These are phyloP conservation scores for Tricholoma matsutake DNA, from an alignment of 768 basidiomycete species.

Conservation along the genomic window DNA sequence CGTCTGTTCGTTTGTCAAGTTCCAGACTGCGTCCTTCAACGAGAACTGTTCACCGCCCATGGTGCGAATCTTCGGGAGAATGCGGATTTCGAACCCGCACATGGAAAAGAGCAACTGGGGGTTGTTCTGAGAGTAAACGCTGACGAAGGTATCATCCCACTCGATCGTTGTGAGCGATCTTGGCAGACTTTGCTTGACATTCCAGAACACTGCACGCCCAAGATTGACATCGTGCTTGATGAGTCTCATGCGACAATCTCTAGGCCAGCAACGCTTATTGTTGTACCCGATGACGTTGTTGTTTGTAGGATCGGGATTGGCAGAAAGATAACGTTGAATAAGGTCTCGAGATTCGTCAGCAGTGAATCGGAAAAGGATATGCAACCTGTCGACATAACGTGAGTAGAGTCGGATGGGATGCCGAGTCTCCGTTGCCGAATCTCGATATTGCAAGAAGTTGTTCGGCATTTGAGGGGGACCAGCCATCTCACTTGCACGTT, in stretches of 20 bases:
- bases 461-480: constrained; percentile 97
- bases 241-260: constrained; percentile 97
- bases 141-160: constrained; percentile 98
- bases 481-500: constrained; percentile 98
- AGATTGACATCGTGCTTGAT: constrained; percentile 99
- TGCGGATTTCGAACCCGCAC: constrained; percentile 98
- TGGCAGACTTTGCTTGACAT: constrained; percentile 95
- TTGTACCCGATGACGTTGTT: constrained; percentile 99
- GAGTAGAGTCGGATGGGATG: constrained; percentile 99
- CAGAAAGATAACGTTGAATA: constrained; percentile 95
- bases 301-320: constrained; percentile 97
- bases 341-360: constrained; percentile 97
- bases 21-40: constrained; percentile 94
- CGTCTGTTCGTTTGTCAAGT: constrained; percentile 92
- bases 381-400: constrained; percentile 91
- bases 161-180: constrained; percentile 97
- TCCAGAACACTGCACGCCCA: constrained; percentile 98
- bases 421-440: constrained; percentile 90
- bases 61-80: constrained; percentile 93
- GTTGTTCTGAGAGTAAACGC: constrained; percentile 96
- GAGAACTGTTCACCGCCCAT: constrained; percentile 97
- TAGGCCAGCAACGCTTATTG: constrained; percentile 99
- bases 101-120: constrained; percentile 97
- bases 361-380: constrained; percentile 96
- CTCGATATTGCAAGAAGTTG: constrained; percentile 96